Base-by-base conservation (phyloP, 108 stramenopile genomes). In the Pinguiococcus pyrenoidosus region DNA sequence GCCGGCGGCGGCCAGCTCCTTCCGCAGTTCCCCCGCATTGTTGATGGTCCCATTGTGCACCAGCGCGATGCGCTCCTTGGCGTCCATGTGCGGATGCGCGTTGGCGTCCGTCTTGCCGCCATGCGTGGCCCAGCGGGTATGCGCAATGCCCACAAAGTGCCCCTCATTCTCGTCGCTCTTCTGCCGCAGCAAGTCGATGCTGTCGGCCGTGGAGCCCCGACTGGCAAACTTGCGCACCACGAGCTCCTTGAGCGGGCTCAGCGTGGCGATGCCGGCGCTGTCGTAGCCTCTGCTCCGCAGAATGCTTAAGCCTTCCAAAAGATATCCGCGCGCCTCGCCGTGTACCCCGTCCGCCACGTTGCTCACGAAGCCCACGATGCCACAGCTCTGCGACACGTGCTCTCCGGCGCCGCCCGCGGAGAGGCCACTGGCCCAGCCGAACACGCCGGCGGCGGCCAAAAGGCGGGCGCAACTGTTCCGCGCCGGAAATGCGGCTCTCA, bases 101-200 rank as follows among this genome's bases (percentile, higher is more conserved):
- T 99, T 99, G 46, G 76, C 75, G 52, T 94, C 94, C 4, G 89
- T 99, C 54, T 95, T 94, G 23, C 91, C 92, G 52, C 97, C 97
- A 58, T 91, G 87, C 1, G 97, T 99, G 8, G 97, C 93, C 97
- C 97, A 99, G 20, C 98, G 91, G 4, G 98, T 96, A 71, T 96
- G 94, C 5, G 89, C 98, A 53, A 99, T 95, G 37, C 93, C 93
- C 22, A 90, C 68, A 33, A 53, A 36, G 52, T 92, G 87, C 10
- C 82, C 80, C 7, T 36, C 49, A 32, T 78, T 74, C 23, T n/a
- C 36, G 21, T 45, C 44, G 8, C 81, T 74, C 37, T 79, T 76
- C 29, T 66, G 47, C 23, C 70, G 51, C 29, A 93, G 85, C 45
- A 92, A 63, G 29, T 87, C 81, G 46, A 94, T 79, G 40, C 83